phyloP scores from a whole-genome alignment of 495 filamentous ascomycete species.

The Neurospora tetraspora region DNA sequence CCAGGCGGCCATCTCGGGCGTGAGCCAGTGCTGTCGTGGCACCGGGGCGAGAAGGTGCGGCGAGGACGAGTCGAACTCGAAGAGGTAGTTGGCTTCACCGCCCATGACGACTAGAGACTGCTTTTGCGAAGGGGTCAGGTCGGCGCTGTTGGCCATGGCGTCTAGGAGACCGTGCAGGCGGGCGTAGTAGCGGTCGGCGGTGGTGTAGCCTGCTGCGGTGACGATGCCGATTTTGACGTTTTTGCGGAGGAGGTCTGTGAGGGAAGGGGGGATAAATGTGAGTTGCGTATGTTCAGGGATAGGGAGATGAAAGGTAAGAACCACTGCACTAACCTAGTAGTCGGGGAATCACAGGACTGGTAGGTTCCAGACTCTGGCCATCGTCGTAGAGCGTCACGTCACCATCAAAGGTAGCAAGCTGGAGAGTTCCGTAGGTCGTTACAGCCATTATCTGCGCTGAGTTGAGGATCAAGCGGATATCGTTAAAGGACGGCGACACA shows the following conservation, averaged over 20 bases:
- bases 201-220: conserved; percentile 91
- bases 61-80: conserved; percentile 52
- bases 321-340: conserved; percentile 43
- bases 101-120: conserved; percentile 82
- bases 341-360: conserved; percentile 68
- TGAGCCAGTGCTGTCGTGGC: conserved; percentile 62
- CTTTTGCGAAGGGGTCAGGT: conserved; percentile 52
- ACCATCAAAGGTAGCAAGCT: conserved; percentile 92
- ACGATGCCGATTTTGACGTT: conserved; percentile 83
- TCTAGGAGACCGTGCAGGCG: conserved; percentile 80
- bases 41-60: conserved; percentile 52
- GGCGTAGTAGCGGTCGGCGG: conserved; percentile 70
- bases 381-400: conserved; percentile 97
- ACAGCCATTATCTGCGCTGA: conserved; percentile 88
- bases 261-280: background rate
- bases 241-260: conserved; percentile 39
- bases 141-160: conserved; percentile 54
- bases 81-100: conserved; percentile 76
- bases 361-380: conserved; percentile 61
- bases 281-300: background rate
- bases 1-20: conserved; percentile 85
- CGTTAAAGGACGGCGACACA: conserved; percentile 95
- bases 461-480: conserved; percentile 86
- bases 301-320: background rate
- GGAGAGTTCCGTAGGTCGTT: conserved; percentile 53